Evolutionary conservation across 257 asterid genomes (phyloP), one percentile per base, ranked within the genome.

Genomic region (Solanum pinnatisectum): DNA sequence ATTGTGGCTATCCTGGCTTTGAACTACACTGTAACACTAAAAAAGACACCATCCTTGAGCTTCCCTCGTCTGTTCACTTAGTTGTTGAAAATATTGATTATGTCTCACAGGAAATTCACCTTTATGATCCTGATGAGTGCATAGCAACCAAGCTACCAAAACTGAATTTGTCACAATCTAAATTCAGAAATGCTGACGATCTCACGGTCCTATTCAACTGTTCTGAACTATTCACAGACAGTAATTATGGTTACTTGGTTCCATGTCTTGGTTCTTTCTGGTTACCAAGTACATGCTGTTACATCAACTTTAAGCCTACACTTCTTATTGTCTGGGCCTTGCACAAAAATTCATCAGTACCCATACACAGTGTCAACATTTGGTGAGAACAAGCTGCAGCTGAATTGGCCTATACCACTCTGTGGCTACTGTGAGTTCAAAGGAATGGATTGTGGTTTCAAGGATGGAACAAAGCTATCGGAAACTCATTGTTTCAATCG

Each of bases 401-500:
- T 79, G 84, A 79, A 44, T 79, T 79, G 84, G 65, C 3, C 5
- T 44, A 2, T 8, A 42, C 39, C 84, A 25, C 65, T 25, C 16
- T 79, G 84, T 44, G 65, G 65, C 15, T 8, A 44, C 15, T 44
- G 84, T 79, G 39, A 44, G 39, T 79, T 6, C 39, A 79, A 79
- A 14, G 84, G 63, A 78, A 25, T 42, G 84, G 84, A 42, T 42
- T 78, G 84, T 79, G 84, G 84, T 78, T 2, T 78, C 84, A 42
- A 40, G 65, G 2, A 78, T 15, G 33, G 22, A 78, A 42, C 8
- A 4, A 42, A 78, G 39, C 25, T 25, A 14, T 13, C 1, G n/a
- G 65, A 78, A 78, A 78, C 65, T 78, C 84, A 14, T 42, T 78
- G 84, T 78, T 42, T 78, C 25, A 78, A 25, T 42, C 84, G 84